These are phyloP conservation scores for Murraya paniculata DNA, from an alignment of 345 rosid genomes.

Conservation along the genomic window DNA sequence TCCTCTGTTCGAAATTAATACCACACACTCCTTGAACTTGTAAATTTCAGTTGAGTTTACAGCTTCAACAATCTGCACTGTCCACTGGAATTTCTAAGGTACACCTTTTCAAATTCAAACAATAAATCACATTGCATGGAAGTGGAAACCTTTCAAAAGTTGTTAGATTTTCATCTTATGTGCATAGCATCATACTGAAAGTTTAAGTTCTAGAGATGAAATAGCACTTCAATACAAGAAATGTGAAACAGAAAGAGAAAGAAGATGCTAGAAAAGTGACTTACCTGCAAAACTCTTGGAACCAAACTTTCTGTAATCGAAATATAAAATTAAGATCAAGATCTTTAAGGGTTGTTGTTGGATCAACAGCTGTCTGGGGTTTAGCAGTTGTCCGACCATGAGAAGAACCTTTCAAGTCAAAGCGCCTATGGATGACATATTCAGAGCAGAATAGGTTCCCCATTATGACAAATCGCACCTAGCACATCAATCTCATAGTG, in stretches of 20 bases:
- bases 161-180: neutral
- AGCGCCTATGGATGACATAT: slow-evolving; percentile 75
- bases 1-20: neutral
- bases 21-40: neutral
- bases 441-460: slow-evolving; percentile 88
- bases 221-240: neutral
- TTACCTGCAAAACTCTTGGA: slow-evolving; percentile 91
- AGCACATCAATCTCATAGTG: slow-evolving; percentile 23
- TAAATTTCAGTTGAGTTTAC: neutral
- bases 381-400: slow-evolving; percentile 86
- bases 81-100: neutral
- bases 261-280: neutral
- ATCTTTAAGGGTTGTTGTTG: slow-evolving; percentile 88
- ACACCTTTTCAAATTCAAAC: neutral
- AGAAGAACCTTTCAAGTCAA: slow-evolving; percentile 96
- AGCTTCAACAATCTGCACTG: neutral
- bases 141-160: neutral
- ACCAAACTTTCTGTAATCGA: slow-evolving; percentile 71
- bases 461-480: slow-evolving; percentile 93
- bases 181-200: neutral
- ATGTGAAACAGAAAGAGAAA: neutral
- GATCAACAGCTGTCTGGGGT: slow-evolving; percentile 86
- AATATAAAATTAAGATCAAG: slow-evolving; percentile 86
- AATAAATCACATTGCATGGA: neutral
- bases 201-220: neutral